These are phyloP conservation scores for Ostreobium quekettii DNA, from an alignment of 139 green algal species.

Conservation along the genomic window DNA sequence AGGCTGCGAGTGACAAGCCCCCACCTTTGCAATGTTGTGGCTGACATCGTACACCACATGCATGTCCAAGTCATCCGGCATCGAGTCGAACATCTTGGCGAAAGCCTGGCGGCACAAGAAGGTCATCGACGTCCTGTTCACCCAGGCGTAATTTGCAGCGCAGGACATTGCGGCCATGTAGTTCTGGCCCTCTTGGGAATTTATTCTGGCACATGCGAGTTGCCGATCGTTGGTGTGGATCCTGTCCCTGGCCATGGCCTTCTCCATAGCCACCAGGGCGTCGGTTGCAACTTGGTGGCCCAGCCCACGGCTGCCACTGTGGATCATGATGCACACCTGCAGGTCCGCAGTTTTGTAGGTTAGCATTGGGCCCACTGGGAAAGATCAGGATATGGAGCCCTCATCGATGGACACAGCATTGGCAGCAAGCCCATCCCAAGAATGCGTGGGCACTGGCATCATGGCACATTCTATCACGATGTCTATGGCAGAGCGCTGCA, in stretches of 20 bases:
- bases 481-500: too few relatives aligned
- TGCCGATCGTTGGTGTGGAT: slow-evolving; percentile 75
- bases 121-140: slow-evolving; percentile 82
- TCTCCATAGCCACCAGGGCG: slow-evolving; percentile 74
- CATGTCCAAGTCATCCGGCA: slow-evolving; percentile 84
- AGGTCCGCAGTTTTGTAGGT: neutral
- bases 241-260: slow-evolving; percentile 66
- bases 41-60: slow-evolving; percentile 85
- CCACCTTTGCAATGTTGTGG: slow-evolving; percentile 86
- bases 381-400: too few relatives aligned
- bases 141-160: slow-evolving; percentile 88
- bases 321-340: slow-evolving; percentile 80
- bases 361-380: neutral
- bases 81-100: slow-evolving; percentile 65
- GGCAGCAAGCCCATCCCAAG: too few relatives aligned
- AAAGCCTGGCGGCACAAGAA: slow-evolving; percentile 75
- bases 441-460: too few relatives aligned
- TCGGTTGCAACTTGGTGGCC: slow-evolving; percentile 83
- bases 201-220: slow-evolving; percentile 78
- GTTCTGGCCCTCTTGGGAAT: slow-evolving; percentile 57
- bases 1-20: too few relatives aligned
- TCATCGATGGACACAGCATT: too few relatives aligned
- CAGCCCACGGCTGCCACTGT: slow-evolving; percentile 69
- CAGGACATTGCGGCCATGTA: slow-evolving; percentile 84
- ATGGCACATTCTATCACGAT: too few relatives aligned